These are phyloP conservation scores for Streptanthus diversifolius DNA, from an alignment of 345 rosid genomes.

Conservation along the genomic window DNA sequence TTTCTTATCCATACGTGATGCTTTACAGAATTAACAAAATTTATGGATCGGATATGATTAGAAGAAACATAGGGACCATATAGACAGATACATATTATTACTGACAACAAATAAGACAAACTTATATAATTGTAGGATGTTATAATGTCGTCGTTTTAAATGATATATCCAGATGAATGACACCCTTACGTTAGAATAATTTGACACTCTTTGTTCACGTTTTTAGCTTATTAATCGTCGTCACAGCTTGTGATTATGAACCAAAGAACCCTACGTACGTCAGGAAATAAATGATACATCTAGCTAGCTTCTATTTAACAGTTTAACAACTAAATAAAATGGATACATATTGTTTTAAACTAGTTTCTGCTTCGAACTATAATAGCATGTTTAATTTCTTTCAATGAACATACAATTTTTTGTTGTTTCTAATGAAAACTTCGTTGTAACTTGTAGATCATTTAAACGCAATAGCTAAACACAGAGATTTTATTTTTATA, in stretches of 20 bases:
- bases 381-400: no score
- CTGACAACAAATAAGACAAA: neutral
- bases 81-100: no score
- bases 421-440: no score
- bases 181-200: neutral
- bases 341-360: no score
- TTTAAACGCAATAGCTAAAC: no score
- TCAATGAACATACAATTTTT: no score
- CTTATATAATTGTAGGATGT: neutral
- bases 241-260: neutral
- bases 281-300: neutral
- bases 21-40: neutral
- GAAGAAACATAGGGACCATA: neutral
- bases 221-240: neutral
- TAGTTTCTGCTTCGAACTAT: no score
- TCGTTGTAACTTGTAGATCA: no score
- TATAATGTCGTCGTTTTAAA: neutral
- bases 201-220: neutral
- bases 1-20: neutral
- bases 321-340: no score
- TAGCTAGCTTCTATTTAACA: neutral
- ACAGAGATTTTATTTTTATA: no score
- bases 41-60: neutral
- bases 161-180: neutral
- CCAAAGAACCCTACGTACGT: neutral